A percentile compares a stretch with the other conserved stretches of the same genome.
Evolutionary conservation across 257 asterid species (phyloP).

Genomic region (Datura wrightii): DNA sequence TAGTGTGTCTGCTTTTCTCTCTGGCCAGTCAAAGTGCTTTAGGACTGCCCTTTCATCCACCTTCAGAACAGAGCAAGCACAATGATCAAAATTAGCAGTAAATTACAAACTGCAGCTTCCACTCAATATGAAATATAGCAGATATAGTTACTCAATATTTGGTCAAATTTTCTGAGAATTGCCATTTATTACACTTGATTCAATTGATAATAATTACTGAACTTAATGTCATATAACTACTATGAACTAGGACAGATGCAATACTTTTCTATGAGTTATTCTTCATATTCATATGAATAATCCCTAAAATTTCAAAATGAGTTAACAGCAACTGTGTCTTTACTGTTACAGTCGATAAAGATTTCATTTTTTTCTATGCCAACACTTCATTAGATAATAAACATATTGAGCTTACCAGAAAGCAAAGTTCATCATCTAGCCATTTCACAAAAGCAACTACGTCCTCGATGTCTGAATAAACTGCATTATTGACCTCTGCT

Average conservation of each 20-base stretch:
- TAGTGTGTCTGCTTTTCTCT: constrained; percentile 85
- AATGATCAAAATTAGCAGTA: constrained; percentile 26
- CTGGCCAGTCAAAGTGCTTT: constrained; percentile 97
- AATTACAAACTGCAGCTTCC: background rate
- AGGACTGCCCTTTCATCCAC: constrained; percentile 95
- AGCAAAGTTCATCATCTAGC: constrained; percentile 95
- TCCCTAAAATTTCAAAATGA: background rate
- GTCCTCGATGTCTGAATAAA: constrained; percentile 70
- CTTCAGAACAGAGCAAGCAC: constrained; percentile 44
- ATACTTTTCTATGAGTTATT: background rate
- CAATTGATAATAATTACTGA: background rate
- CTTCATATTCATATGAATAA: background rate
- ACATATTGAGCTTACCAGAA: constrained; percentile 61
- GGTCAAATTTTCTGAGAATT: constrained; percentile 10
- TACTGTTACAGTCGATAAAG: background rate
- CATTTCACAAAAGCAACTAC: constrained; percentile 88
- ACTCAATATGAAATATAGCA: constrained; percentile 11
- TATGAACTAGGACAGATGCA: background rate
- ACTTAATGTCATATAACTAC: background rate
- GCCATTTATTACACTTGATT: background rate
- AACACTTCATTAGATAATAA: background rate
- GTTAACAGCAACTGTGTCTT: background rate
- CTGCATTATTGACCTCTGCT: constrained; percentile 75
- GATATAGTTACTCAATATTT: background rate
- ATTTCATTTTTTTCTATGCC: background rate